phyloP scores from a whole-genome alignment of 148 eudicot genomes.

The Silene uniflora region DNA sequence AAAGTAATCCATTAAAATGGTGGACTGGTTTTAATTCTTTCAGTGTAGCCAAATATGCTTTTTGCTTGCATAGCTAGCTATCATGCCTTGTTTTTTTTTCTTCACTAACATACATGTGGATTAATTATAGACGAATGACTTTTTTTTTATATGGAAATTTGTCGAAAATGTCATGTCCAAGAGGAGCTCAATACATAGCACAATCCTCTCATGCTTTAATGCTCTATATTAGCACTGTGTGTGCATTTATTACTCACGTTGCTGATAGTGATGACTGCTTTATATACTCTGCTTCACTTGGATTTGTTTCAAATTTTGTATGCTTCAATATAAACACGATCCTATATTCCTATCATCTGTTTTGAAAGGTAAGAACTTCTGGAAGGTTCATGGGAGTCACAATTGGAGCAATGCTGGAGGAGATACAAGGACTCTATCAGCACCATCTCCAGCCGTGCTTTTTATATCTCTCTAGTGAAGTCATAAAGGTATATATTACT shows the following conservation, averaged over 20 bases:
- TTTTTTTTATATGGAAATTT: not conserved
- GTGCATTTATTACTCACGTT: not conserved
- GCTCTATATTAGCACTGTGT: not conserved
- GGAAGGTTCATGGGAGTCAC: constrained; percentile 91
- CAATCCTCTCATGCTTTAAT: not conserved
- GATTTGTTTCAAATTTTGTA: not conserved
- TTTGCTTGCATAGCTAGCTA: not conserved
- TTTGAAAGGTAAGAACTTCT: constrained; percentile 82
- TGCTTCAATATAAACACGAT: constrained; percentile 9
- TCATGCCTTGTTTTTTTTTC: not conserved
- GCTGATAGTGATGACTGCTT: not conserved
- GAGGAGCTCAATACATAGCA: not conserved
- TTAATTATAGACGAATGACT: not conserved
- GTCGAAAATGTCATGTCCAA: not conserved
- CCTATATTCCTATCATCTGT: constrained; percentile 13
- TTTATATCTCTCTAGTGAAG: constrained; percentile 97
- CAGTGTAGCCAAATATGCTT: not conserved
- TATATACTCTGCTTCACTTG: not conserved
- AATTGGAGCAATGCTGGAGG: constrained; percentile 94
- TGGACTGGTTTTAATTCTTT: not conserved
- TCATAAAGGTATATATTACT: constrained; percentile 60
- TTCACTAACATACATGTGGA: not conserved
- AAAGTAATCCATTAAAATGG: no score
- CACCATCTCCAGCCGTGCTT: constrained; percentile 99
- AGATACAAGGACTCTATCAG: constrained; percentile 81